Percentiles rank a stretch among this genome's conserved stretches.
phyloP scores from a whole-genome alignment of 108 stramenopile genomes.

The Phaeodactylum tricornutum region DNA sequence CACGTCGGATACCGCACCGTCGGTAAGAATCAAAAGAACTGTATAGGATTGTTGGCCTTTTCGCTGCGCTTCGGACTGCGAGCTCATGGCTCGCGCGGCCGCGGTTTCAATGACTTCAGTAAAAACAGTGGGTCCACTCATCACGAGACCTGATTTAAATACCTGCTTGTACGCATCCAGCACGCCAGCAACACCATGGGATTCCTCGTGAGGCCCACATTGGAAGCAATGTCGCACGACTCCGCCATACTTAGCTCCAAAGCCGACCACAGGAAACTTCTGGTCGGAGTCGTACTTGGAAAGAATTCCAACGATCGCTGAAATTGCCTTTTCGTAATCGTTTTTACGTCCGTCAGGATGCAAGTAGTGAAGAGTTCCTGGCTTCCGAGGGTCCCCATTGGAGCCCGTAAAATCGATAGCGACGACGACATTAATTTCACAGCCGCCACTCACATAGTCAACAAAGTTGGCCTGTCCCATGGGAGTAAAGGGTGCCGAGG shows the following conservation, averaged over 20 bases:
- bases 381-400: constrained; percentile 76
- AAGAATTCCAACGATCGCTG: constrained; percentile 41
- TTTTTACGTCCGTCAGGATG: constrained; percentile 28
- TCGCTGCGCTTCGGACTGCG: constrained; percentile 18
- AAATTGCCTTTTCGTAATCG: constrained; percentile 65
- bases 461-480: constrained; percentile 35
- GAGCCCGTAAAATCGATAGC: constrained; percentile 88
- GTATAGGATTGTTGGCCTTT: constrained; percentile 42
- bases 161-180: constrained; percentile 49
- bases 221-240: constrained; percentile 72
- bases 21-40: constrained; percentile 81
- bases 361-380: constrained; percentile 57
- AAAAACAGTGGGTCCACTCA: constrained; percentile 82
- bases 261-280: constrained; percentile 74
- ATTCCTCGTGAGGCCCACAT: constrained; percentile 39
- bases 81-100: constrained; percentile 27
- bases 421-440: constrained; percentile 49
- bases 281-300: constrained; percentile 73
- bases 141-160: constrained; percentile 44
- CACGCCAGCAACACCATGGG: constrained; percentile 64
- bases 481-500: not conserved
- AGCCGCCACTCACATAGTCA: constrained; percentile 46
- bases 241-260: constrained; percentile 83
- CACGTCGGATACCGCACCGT: constrained; percentile 80
- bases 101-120: constrained; percentile 72